Evolutionary conservation across 129 eudicot genomes (phyloP), one percentile per base, ranked within the genome.

Genomic region (Saussurea involucrata): DNA sequence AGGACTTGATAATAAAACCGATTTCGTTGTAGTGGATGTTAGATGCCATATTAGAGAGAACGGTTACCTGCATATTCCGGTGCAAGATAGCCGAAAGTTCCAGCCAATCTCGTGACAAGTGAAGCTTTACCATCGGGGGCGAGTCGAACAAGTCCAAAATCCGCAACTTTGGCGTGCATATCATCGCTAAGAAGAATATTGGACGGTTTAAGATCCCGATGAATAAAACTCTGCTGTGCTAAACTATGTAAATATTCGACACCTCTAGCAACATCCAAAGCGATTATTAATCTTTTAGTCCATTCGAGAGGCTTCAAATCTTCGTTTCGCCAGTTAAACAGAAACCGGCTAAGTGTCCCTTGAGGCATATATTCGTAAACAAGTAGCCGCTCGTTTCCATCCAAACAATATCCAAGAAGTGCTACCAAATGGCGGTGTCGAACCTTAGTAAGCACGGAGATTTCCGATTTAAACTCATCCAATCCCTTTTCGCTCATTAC

Each of bases 321-420:
- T 66, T 77, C 82, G 4, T 74, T 77, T 34, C 88, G 87, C 88
- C 90, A 88, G 2, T 89, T 86, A 72, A 95, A 95, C 53, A 95
- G 90, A 84, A 89, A 96, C 80, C 77, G 74, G 78, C 99, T 95
- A 7, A 95, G 88, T 28, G 97, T 88, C 66, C 99, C 99, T 78
- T 92, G 97, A 67, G 99, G 94, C 97, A 95, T 92, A 31, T 88
- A 95, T 72, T 95, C 97, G 20, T 82, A 92, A 24, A 95, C 96
- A 17, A 95, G 90, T 44, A 95, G 25, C 31, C 96, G 83, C 82
- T 95, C 99, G 9, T 80, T 80, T 13, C 96, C 99, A 76, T 83
- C 97, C 24, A 78, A 68, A 18, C 95, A 95, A 46, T 87, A 90
- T 5, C 99, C 99, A 67, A 95, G 71, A 71, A 95, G 96, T 8